Evolutionary conservation across 495 filamentous ascomycete species (phyloP).

Genomic region (Penicillium goetzii): DNA sequence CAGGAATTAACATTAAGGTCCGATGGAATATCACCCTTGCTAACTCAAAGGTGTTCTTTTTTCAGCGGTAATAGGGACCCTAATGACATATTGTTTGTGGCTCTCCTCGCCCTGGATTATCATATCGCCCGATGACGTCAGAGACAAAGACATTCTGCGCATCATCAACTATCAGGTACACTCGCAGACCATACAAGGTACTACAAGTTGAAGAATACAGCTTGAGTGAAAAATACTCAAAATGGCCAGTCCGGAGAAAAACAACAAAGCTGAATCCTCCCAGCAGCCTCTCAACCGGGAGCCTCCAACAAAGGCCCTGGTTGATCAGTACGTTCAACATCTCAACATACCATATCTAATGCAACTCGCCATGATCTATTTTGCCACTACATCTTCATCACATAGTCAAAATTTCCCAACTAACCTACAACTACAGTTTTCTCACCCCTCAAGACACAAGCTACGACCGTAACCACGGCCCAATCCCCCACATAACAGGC

Average conservation of each 20-base stretch:
- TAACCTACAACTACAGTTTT: conserved; percentile 36
- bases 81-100: background rate
- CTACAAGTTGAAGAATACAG: background rate
- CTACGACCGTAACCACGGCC: conserved; percentile 59
- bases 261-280: background rate
- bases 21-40: too few species aligned
- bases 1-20: background rate
- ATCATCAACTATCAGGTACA: background rate
- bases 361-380: too few species aligned
- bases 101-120: background rate
- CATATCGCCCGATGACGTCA: background rate
- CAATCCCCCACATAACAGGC: conserved; percentile 50
- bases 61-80: background rate
- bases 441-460: conserved; percentile 39
- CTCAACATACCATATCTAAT: background rate
- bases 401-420: background rate
- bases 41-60: background rate
- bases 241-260: background rate
- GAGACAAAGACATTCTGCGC: background rate
- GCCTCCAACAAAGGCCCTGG: conserved; percentile 37
- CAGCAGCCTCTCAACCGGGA: conserved; percentile 48
- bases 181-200: background rate
- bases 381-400: background rate
- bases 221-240: background rate
- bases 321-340: conserved; percentile 6